Evolutionary conservation across 345 rosid genomes (phyloP), one percentile per base, ranked within the genome.

Genomic region (Salix brachista): DNA sequence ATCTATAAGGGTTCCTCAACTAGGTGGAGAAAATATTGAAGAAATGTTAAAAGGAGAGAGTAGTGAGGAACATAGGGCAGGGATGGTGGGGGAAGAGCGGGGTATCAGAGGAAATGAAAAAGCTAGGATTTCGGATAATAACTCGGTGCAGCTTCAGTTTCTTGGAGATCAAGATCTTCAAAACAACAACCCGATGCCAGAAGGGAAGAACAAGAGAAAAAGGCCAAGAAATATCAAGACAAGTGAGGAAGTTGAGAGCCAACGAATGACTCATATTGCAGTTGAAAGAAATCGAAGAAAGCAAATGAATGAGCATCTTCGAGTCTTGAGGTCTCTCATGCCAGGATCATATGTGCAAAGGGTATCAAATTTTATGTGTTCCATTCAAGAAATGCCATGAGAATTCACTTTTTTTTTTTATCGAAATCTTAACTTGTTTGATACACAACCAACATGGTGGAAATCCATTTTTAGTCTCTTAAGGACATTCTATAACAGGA

Each of bases 271-370:
- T 72, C 99, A 94, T 70, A 96, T 96, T 17, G 97, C 99, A 0
- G 97, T 96, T 0, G 99, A 92, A 77, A 87, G 98, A 71, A 92
- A 93, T 77, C 78, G 99, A 48, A 85, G 99, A 80, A 91, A 91
- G 87, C 98, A 93, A 80, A 96, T 96, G 98, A 96, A 96, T 70
- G 99, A 93, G 58, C 95, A 96, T 87, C 94, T 96, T 70, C 88
- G 92, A 30, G 97, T 93, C 65, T 78, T 96, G 71, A 89, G 97
- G 67, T 87, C 99, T 81, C 94, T 96, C 83, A 96, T 93, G 99
- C 99, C 98, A 2, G 89, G 96, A 42, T 96, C 99, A 16, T 96
- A 93, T 80, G 97, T 91, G 7, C 96, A 96, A 87, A 83, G 97
- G 91, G 99, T 93, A 88, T 52, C 65, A 56, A 36, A 36, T 7